Evolutionary conservation across 352 stramenopile species (phyloP), one percentile per base, ranked within the genome.

Genomic region (Phytopythium kandeliae): DNA sequence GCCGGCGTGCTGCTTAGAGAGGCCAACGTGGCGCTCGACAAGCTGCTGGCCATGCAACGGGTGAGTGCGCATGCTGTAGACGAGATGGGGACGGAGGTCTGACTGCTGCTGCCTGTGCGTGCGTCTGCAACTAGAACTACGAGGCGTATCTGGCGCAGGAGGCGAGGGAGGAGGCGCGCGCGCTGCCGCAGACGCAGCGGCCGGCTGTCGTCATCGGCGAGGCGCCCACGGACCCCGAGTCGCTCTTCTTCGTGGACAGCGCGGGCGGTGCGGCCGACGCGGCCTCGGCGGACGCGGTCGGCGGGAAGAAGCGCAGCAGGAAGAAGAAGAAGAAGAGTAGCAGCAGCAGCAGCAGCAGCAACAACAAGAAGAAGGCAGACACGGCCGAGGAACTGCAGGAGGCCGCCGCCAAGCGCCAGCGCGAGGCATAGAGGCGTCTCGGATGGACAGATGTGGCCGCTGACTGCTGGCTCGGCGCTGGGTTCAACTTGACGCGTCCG

Each of bases 231-330:
- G 22, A 47, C 36, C 38, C 47, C 41, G 40, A 33, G 13, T 31
- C 33, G 53, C 54, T 86, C 10, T 88, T 88, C 54, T 87, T 80
- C 55, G 48, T 72, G 62, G 77, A 88, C 61, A 82, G 65, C 44
- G 69, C 61, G 30, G 77, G 77, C 28, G 74, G 65, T 19, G 38
- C 21, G n/a, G 38, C 22, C 19, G 38, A 19, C 19, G 38, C n/a
- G 8, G 38, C 19, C n/a, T 25, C 37, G 37, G 4, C 35, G 16
- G 7, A 16, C 4, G 16, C 21, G 12, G 3, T 4, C 19, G 11
- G 37, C 37, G 28, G n/a, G 10, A 10, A 26, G 38, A 26, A 44
- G 38, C 19, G 21, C 8, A n/a, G 12, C 9, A 44, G 22, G 19
- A 40, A 40, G 35, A 44, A 44, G 38, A 19, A 4, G 36, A n/a